A percentile compares a stretch with the other conserved stretches of the same genome.
Conservation (phyloP, 495 filamentous ascomycete species). For the Penicillium diatomitis region DNA sequence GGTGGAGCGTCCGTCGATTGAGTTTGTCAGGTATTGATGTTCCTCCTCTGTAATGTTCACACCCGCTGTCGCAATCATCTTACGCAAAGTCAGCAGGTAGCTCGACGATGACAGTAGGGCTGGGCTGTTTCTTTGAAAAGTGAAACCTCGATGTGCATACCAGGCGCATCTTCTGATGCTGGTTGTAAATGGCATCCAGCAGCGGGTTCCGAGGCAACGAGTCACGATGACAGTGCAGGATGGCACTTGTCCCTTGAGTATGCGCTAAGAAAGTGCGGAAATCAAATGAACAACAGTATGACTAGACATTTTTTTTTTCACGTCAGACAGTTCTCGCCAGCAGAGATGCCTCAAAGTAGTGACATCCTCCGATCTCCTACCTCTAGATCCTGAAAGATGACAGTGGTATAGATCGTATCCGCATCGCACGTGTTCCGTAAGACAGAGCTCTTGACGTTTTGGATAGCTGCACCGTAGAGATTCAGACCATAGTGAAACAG, state of each 20-base stretch:
- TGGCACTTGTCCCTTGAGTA: background rate
- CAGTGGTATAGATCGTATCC: constrained; percentile 5
- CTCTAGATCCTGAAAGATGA: constrained; percentile 4
- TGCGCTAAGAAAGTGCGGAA: background rate
- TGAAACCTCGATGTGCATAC: background rate
- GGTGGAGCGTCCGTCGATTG: background rate
- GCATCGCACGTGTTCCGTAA: constrained; percentile 5
- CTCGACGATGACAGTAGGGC: too few relatives aligned
- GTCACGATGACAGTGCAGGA: background rate
- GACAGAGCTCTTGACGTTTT: background rate
- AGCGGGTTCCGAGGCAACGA: background rate
- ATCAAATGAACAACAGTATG: background rate
- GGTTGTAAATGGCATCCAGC: background rate
- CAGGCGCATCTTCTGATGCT: constrained; percentile 1
- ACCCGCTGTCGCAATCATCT: background rate
- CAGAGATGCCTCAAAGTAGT: too few relatives aligned
- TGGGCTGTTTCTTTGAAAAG: too few relatives aligned
- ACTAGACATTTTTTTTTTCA: background rate
- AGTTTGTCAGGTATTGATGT: background rate
- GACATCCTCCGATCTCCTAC: background rate
- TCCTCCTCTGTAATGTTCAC: background rate
- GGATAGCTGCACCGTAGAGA: constrained; percentile 7
- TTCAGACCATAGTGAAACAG: constrained; percentile 5
- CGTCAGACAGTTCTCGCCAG: too few relatives aligned
- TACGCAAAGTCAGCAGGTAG: background rate